Conservation (phyloP, 345 rosid genomes). For the Reutealis trisperma region DNA sequence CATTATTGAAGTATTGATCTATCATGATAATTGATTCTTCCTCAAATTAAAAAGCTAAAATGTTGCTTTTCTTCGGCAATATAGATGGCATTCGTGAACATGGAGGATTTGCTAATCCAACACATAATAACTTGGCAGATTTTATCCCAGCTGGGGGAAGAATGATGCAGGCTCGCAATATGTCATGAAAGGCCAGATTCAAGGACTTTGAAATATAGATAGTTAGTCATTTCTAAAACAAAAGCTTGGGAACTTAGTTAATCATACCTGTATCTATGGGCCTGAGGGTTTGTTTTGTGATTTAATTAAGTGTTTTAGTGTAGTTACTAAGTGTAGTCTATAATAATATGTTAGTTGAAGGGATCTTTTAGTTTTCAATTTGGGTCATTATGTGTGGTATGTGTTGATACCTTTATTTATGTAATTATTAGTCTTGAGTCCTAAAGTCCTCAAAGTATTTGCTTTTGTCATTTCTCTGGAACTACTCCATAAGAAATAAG, state of each 20-base stretch:
- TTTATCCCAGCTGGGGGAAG: neutral
- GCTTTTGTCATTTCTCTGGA: neutral
- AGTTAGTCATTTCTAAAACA: neutral
- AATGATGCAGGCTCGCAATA: neutral
- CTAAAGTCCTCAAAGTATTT: neutral
- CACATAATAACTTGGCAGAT: neutral
- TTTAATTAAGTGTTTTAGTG: neutral
- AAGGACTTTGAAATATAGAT: neutral
- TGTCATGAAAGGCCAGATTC: neutral
- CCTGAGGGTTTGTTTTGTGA: neutral
- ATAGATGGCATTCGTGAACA: neutral
- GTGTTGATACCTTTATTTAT: no score
- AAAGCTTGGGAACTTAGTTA: neutral
- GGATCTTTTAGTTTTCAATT: neutral
- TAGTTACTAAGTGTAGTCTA: neutral
- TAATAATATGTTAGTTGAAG: neutral
- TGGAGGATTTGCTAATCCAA: neutral
- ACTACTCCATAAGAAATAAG: neutral
- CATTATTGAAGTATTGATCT: neutral
- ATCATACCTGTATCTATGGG: neutral
- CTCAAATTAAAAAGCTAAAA: neutral
- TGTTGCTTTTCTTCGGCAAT: neutral
- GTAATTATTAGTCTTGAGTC: no score
- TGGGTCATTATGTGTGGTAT: neutral
- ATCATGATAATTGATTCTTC: neutral